Percentiles rank a stretch among this genome's conserved stretches.
Evolutionary conservation across 257 asterid species (phyloP).

Genomic region (Salvia splendens): DNA sequence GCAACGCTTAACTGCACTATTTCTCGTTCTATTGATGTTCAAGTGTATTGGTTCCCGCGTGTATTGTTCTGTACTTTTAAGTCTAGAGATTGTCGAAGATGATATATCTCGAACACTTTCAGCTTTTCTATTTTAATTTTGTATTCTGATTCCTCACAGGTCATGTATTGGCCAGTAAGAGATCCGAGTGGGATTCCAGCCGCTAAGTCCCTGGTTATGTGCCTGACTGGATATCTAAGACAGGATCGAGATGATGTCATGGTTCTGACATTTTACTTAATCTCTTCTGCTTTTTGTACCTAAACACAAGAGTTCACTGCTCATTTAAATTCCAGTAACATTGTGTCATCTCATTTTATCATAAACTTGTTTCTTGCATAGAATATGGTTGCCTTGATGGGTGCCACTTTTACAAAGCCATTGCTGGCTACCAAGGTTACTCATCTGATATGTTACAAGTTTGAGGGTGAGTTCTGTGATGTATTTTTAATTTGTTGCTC

Average conservation of each 20-base stretch:
- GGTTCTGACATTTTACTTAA: constrained; percentile 48
- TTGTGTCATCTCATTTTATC: constrained; percentile 24
- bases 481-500: constrained; percentile 6
- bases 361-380: constrained; percentile 33
- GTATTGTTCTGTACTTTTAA: background rate
- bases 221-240: constrained; percentile 89
- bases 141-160: constrained; percentile 44
- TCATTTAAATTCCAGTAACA: constrained; percentile 2
- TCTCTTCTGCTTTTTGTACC: constrained; percentile 26
- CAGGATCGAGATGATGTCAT: constrained; percentile 79
- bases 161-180: constrained; percentile 67
- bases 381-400: constrained; percentile 93
- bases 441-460: constrained; percentile 95
- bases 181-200: constrained; percentile 83
- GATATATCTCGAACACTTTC: background rate
- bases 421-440: constrained; percentile 77
- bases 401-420: constrained; percentile 86
- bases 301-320: background rate
- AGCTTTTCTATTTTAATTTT: background rate
- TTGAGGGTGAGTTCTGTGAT: constrained; percentile 62
- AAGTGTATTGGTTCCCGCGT: background rate
- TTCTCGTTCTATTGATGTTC: background rate
- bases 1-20: background rate
- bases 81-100: background rate
- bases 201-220: constrained; percentile 63